phyloP scores from a whole-genome alignment of 2,329 filamentous ascomycete species.

The Microcyclosporella mali region DNA sequence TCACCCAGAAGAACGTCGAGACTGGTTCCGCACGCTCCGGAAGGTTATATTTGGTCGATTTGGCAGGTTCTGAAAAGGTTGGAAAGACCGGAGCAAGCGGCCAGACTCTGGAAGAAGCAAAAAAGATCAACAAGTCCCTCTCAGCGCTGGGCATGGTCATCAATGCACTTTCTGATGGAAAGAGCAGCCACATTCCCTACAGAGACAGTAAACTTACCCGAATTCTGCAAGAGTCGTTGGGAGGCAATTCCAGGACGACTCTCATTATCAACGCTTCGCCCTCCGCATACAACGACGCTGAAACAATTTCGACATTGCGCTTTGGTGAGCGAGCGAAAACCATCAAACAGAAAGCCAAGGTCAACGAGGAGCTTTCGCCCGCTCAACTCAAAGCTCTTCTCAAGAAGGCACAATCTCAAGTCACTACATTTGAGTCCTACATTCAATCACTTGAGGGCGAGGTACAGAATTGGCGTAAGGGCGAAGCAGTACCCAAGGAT shows the following conservation, averaged over 20 bases:
- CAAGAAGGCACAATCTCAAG: slow-evolving; percentile 84
- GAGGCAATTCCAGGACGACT: slow-evolving; percentile 96
- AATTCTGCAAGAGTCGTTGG: slow-evolving; percentile 92
- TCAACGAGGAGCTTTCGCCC: slow-evolving; percentile 95
- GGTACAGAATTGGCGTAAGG: slow-evolving; percentile 77
- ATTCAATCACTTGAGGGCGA: slow-evolving; percentile 78
- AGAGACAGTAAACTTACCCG: slow-evolving; percentile 96
- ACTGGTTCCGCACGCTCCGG: slow-evolving; percentile 94
- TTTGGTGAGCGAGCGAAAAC: slow-evolving; percentile 96
- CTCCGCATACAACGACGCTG: slow-evolving; percentile 93
- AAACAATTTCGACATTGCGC: slow-evolving; percentile 84
- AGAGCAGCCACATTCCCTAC: slow-evolving; percentile 93
- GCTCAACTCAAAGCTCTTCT: slow-evolving; percentile 89
- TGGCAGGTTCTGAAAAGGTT: slow-evolving; percentile 97
- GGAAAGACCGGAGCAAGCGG: slow-evolving; percentile 97
- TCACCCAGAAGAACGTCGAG: slow-evolving; percentile 96
- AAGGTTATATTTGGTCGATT: slow-evolving; percentile 92
- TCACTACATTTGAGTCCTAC: slow-evolving; percentile 82
- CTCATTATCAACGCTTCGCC: slow-evolving; percentile 99
- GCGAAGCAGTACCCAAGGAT: slow-evolving; percentile 83
- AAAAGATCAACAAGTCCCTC: slow-evolving; percentile 99
- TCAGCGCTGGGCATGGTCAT: slow-evolving; percentile 99
- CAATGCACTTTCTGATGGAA: slow-evolving; percentile 92
- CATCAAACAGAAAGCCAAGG: slow-evolving; percentile 99
- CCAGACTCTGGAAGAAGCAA: slow-evolving; percentile 94